phyloP scores from a whole-genome alignment of 805 yeast species.

The Blastobotrys chiropterorum region DNA sequence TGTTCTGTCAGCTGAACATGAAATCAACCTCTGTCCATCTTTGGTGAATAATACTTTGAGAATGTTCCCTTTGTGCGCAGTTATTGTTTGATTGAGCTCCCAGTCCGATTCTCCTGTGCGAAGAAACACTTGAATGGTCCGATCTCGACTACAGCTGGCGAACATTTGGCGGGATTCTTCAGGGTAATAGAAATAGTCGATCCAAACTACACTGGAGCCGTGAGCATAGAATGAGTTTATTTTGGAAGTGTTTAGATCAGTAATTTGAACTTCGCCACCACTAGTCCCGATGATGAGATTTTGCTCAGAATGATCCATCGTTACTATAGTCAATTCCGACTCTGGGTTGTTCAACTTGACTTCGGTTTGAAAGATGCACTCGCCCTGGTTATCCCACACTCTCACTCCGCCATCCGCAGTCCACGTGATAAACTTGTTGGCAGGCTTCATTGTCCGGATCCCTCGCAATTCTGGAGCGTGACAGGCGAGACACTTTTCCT shows the following conservation, averaged over 20 bases:
- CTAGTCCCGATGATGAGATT: conserved; percentile 8
- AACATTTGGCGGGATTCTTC: conserved; percentile 9
- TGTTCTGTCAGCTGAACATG: conserved; percentile 58
- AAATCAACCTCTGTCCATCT: conserved; percentile 35
- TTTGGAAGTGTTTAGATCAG: conserved; percentile 1
- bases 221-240: conserved; percentile 15
- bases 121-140: conserved; percentile 54
- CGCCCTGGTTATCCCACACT: conserved; percentile 7
- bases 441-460: conserved; percentile 5
- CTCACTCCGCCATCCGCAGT: conserved; percentile 16
- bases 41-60: conserved; percentile 31
- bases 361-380: not conserved
- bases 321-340: conserved; percentile 6
- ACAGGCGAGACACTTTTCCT: conserved; percentile 4
- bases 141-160: conserved; percentile 42
- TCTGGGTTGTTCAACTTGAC: not conserved
- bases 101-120: conserved; percentile 31
- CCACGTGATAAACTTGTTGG: conserved; percentile 16
- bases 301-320: not conserved
- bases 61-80: conserved; percentile 51
- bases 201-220: conserved; percentile 17
- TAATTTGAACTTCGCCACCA: conserved; percentile 10
- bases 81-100: conserved; percentile 55
- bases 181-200: conserved; percentile 8
- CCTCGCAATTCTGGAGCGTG: conserved; percentile 13